Evolutionary conservation across 331 rosid genomes (phyloP).

Genomic region (Malus hybrid): DNA sequence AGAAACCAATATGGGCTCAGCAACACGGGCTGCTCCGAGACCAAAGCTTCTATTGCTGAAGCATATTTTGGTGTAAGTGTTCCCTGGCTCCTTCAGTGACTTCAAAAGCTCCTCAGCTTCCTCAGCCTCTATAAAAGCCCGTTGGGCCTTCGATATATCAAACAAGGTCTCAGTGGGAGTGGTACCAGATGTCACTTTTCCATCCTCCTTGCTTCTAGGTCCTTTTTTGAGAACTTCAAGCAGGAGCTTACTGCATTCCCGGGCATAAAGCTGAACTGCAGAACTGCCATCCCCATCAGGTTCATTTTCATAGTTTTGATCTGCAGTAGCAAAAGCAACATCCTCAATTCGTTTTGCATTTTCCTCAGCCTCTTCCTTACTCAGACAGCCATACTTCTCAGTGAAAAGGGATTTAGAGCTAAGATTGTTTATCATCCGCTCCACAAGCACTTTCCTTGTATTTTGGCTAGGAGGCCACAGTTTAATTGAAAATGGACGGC

Average conservation of each 20-base stretch:
- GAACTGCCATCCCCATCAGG: slow-evolving; percentile 98
- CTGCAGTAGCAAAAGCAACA: slow-evolving; percentile 64
- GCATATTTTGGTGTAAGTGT: slow-evolving; percentile 77
- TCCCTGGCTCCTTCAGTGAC: slow-evolving; percentile 64
- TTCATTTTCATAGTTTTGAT: slow-evolving; percentile 53
- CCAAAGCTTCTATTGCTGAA: slow-evolving; percentile 96
- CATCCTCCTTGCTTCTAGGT: slow-evolving; percentile 34
- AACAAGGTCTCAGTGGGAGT: slow-evolving; percentile 38
- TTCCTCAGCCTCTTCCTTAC: slow-evolving; percentile 69
- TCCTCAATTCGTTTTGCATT: slow-evolving; percentile 78
- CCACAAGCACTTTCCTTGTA: slow-evolving; percentile 73
- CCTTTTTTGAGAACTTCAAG: slow-evolving; percentile 72
- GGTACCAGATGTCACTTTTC: slow-evolving; percentile 26
- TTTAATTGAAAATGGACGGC: slow-evolving; percentile 64
- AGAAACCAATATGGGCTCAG: slow-evolving; percentile 64
- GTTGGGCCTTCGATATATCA: slow-evolving; percentile 73
- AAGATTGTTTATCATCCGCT: slow-evolving; percentile 73
- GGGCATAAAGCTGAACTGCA: slow-evolving; percentile 95
- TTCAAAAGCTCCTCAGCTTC: slow-evolving; percentile 69
- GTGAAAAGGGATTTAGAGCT: slow-evolving; percentile 69
- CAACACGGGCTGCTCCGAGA: slow-evolving; percentile 60
- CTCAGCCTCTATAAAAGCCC: slow-evolving; percentile 66
- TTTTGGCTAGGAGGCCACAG: slow-evolving; percentile 91
- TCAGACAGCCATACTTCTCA: slow-evolving; percentile 65
- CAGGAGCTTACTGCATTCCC: slow-evolving; percentile 80